These are phyloP conservation scores for Metarhizium anisopliae DNA, from an alignment of 2,329 filamentous ascomycete genomes.

Conservation along the genomic window DNA sequence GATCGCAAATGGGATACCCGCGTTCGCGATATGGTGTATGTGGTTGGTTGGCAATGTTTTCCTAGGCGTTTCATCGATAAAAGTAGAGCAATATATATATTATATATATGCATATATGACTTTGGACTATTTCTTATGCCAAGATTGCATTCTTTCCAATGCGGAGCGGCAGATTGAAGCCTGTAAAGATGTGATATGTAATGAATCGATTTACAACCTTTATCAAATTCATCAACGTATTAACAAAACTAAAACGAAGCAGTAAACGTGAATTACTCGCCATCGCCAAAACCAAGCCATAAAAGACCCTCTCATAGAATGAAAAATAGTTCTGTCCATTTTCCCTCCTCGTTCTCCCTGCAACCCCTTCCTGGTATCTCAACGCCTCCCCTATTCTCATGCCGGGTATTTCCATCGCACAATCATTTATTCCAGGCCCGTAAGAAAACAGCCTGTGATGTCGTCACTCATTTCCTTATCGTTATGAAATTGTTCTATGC, in stretches of 20 bases:
- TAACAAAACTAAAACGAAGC: not conserved
- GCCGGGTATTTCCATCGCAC: constrained; percentile 4
- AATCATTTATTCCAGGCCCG: constrained; percentile 1
- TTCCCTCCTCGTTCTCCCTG: not conserved
- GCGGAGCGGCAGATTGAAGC: not conserved
- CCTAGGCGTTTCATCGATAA: not conserved
- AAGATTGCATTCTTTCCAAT: not conserved
- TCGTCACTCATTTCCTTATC: not conserved
- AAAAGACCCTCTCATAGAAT: not conserved
- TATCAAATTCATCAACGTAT: not conserved
- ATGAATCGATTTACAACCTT: not conserved
- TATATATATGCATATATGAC: not conserved
- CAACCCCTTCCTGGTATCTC: not conserved
- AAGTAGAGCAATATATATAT: not conserved
- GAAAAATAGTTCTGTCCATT: not conserved
- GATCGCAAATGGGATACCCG: not conserved
- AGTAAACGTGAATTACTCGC: not conserved
- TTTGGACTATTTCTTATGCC: not conserved
- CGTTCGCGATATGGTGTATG: not conserved
- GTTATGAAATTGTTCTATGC: constrained; percentile 4
- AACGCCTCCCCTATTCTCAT: not conserved
- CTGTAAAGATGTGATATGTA: not conserved
- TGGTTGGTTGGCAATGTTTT: not conserved
- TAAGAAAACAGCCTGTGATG: not conserved
- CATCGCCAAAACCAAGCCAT: not conserved